Evolutionary conservation across 441 rosid genomes (phyloP), one percentile per base, ranked within the genome.

Genomic region (Caryocar brasiliense): DNA sequence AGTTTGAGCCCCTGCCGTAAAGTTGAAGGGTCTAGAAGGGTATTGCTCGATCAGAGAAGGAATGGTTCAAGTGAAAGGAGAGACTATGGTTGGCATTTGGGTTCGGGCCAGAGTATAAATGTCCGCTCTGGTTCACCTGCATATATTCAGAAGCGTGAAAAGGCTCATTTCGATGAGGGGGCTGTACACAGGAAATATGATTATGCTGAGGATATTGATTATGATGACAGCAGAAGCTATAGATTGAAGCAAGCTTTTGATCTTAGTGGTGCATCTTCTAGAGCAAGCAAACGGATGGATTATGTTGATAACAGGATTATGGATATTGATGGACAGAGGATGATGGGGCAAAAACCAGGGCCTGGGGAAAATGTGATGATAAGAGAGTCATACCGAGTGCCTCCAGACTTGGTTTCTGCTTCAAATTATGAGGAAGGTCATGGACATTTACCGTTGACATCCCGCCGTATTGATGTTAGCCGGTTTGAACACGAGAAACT

Each of bases 1-100:
- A 81, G 75, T 37, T 58, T 51, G 65, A 81, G 77, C 51, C 79
- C 79, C 10, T 46, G 12, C 27, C 24, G 14, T 37, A 50, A 61
- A 38, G 49, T 25, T 26, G 72, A 72, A 39, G 72, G 45, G 21
- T 63, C 75, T 40, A 59, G 64, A 34, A 67, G 68, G 62, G 57
- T 52, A 48, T 43, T 29, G 40, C 40, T 40, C 34, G 42, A 48
- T 4, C 71, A 74, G 37, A 45, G 60, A 42, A 64, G 57, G 56
- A 53, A 65, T 34, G 53, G 61, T 45, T 71, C 75, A 0, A 41
- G 20, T 26, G 70, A 67, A 34, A 67, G 72, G 35, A 76, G 64
- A 56, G 71, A 68, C 11, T 43, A 51, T 54, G 44, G 49, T 37
- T 52, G 63, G 74, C 74, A 51, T 67, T 37, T 56, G 26, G 59